Percentiles rank a stretch among this genome's conserved stretches.
Conservation (phyloP, 1,284 basidiomycete species). For the Tetrapyrgos nigripes region DNA sequence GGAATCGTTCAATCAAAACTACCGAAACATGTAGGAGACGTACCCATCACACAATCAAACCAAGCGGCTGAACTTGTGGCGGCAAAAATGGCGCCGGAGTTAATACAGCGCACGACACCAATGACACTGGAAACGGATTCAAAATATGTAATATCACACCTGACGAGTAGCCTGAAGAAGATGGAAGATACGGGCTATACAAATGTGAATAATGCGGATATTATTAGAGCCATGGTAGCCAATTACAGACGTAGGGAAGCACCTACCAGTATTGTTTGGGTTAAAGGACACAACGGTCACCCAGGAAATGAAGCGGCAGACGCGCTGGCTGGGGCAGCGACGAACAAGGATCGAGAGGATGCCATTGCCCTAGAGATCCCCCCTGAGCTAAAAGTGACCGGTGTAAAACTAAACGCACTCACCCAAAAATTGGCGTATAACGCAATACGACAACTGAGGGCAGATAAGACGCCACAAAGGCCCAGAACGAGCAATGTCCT, state of each 20-base stretch:
- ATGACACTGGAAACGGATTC: slow-evolving; percentile 24
- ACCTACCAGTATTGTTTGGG: slow-evolving; percentile 21
- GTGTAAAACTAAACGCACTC: slow-evolving; percentile 19
- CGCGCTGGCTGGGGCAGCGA: slow-evolving; percentile 4
- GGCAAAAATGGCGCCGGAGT: slow-evolving; percentile 17
- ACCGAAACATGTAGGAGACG: no score
- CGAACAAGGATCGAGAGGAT: background rate
- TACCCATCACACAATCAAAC: slow-evolving; percentile 17
- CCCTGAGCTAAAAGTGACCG: background rate
- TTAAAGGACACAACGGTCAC: slow-evolving; percentile 21
- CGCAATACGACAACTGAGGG: slow-evolving; percentile 3
- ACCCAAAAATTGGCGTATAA: slow-evolving; percentile 21
- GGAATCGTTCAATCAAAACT: no score
- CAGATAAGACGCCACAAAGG: background rate
- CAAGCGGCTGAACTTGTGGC: slow-evolving; percentile 27
- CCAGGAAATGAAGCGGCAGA: slow-evolving; percentile 22
- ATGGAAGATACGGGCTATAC: slow-evolving; percentile 28
- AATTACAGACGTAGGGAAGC: slow-evolving; percentile 12
- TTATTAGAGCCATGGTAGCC: slow-evolving; percentile 13
- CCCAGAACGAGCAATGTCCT: no score
- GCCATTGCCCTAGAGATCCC: slow-evolving; percentile 2
- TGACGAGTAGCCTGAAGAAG: slow-evolving; percentile 18
- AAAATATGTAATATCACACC: slow-evolving; percentile 21
- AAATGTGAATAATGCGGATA: slow-evolving; percentile 3
- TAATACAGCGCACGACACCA: background rate